These are phyloP conservation scores for Passiflora organensis DNA, from an alignment of 345 rosid genomes.

Conservation along the genomic window DNA sequence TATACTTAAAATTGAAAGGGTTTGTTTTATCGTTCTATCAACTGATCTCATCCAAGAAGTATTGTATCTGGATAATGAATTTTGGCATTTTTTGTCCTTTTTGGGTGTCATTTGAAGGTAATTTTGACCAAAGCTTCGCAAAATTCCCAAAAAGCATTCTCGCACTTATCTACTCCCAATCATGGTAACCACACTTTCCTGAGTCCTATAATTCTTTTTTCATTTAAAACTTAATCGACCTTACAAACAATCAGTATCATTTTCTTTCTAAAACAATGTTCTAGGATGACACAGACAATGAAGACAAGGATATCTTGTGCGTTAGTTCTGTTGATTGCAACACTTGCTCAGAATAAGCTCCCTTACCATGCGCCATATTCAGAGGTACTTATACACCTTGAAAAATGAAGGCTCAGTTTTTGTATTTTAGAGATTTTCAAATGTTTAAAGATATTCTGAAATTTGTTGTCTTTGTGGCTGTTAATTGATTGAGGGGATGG, in stretches of 20 bases:
- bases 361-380: slow-evolving; percentile 50
- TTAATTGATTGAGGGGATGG: no score
- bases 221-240: no score
- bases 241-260: neutral
- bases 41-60: neutral
- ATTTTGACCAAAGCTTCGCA: slow-evolving; percentile 43
- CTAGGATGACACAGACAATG: slow-evolving; percentile 57
- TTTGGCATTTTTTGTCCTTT: neutral
- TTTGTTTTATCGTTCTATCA: neutral
- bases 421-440: neutral
- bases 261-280: slow-evolving; percentile 10
- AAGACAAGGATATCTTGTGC: slow-evolving; percentile 53
- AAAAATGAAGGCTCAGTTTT: neutral
- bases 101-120: slow-evolving; percentile 38
- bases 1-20: no score
- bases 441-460: neutral
- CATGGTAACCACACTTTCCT: slow-evolving; percentile 72
- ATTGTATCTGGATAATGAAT: neutral
- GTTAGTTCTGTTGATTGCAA: slow-evolving; percentile 46
- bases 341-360: slow-evolving; percentile 66
- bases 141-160: slow-evolving; percentile 45
- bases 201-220: no score
- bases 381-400: slow-evolving; percentile 38
- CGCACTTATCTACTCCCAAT: slow-evolving; percentile 39
- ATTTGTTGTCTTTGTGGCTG: no score